A percentile compares a stretch with the other conserved stretches of the same genome.
Evolutionary conservation across 495 filamentous ascomycete genomes (phyloP).

Genomic region (Penicillium turbatum): DNA sequence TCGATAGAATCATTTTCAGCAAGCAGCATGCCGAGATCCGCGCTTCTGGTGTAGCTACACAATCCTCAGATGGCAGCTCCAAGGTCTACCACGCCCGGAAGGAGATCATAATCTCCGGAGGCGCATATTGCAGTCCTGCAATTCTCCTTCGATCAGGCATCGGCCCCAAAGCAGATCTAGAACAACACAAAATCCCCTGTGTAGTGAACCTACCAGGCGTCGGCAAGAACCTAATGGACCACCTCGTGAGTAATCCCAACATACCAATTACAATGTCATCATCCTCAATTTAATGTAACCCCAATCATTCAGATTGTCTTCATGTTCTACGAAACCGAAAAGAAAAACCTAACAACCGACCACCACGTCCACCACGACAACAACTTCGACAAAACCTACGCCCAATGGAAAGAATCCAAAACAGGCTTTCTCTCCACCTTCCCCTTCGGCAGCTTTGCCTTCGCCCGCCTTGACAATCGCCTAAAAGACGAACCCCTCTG

Average conservation of each 20-base stretch:
- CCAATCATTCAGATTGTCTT: slow-evolving; percentile 21
- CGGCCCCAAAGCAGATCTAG: slow-evolving; percentile 46
- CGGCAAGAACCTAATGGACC: slow-evolving; percentile 53
- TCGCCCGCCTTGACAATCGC: slow-evolving; percentile 47
- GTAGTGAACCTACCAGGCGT: slow-evolving; percentile 49
- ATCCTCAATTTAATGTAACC: no score
- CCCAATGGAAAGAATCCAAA: slow-evolving; percentile 47
- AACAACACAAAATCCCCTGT: slow-evolving; percentile 44
- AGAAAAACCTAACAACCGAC: slow-evolving; percentile 41
- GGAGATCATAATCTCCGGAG: slow-evolving; percentile 52
- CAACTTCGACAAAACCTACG: slow-evolving; percentile 37
- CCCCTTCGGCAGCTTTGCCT: slow-evolving; percentile 53
- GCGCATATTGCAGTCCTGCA: slow-evolving; percentile 54
- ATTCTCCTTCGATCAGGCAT: slow-evolving; percentile 55
- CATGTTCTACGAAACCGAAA: slow-evolving; percentile 47
- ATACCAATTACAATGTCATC: no score
- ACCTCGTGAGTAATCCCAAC: slow-evolving; percentile 28
- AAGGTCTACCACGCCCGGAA: slow-evolving; percentile 28
- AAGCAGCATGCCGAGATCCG: slow-evolving; percentile 11
- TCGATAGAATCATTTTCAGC: slow-evolving; percentile 33
- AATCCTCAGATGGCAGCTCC: slow-evolving; percentile 25
- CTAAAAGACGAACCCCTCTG: slow-evolving; percentile 42
- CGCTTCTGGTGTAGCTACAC: slow-evolving; percentile 27
- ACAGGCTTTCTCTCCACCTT: slow-evolving; percentile 48
- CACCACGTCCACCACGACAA: slow-evolving; percentile 36